Conservation (phyloP, 2,329 filamentous ascomycete genomes). For the Trichoderma sp. region DNA sequence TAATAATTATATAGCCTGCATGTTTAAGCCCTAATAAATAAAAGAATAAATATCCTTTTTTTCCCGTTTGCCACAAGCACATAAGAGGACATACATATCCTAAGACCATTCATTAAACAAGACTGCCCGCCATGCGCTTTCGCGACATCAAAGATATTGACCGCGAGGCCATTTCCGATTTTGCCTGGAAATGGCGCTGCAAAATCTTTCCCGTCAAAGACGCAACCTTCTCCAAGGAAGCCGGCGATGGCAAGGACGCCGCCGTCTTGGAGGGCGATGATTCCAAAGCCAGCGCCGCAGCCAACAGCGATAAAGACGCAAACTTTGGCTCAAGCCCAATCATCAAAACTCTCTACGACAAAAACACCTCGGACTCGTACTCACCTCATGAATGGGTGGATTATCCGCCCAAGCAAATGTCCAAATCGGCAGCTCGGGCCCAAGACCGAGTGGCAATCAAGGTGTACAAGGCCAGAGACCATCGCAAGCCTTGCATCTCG, state of each 20-base stretch:
- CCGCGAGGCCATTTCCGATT: constrained; percentile 29
- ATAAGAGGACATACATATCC: not conserved
- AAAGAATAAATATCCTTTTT: not conserved
- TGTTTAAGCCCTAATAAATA: not conserved
- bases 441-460: constrained; percentile 45
- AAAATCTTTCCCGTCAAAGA: constrained; percentile 29
- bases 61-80: not conserved
- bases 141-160: constrained; percentile 17
- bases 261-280: not conserved
- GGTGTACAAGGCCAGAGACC: constrained; percentile 47
- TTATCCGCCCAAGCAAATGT: constrained; percentile 43
- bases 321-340: constrained; percentile 31
- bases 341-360: constrained; percentile 43
- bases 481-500: constrained; percentile 38
- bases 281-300: not conserved
- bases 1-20: not conserved
- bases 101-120: not conserved
- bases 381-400: constrained; percentile 39
- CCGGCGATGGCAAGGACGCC: constrained; percentile 21
- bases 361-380: constrained; percentile 26
- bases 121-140: not conserved
- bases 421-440: constrained; percentile 36
- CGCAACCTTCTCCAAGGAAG: constrained; percentile 21
- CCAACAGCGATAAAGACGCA: constrained; percentile 25
- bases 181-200: constrained; percentile 34